These are phyloP conservation scores for Geosmithia morbida DNA, from an alignment of 2,329 filamentous ascomycete species.

Conservation along the genomic window DNA sequence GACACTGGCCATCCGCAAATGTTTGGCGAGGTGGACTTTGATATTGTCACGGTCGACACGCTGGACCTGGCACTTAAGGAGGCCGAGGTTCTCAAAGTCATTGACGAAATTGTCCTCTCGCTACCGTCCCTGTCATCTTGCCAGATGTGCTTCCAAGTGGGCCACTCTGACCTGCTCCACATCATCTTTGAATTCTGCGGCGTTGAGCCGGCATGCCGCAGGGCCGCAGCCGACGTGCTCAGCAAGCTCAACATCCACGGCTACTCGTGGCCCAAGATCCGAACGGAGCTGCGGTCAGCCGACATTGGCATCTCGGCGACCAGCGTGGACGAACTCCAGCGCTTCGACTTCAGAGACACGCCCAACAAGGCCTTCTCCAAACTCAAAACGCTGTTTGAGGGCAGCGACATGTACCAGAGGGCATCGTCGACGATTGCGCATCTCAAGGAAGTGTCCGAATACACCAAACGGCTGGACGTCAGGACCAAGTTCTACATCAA, in stretches of 20 bases:
- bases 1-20: constrained; percentile 70
- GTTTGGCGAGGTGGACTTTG: constrained; percentile 87
- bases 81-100: constrained; percentile 82
- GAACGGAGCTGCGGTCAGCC: constrained; percentile 68
- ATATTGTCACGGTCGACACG: constrained; percentile 75
- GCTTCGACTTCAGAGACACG: constrained; percentile 73
- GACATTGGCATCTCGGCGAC: constrained; percentile 73
- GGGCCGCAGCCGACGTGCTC: constrained; percentile 65
- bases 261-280: constrained; percentile 71
- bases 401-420: constrained; percentile 55
- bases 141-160: constrained; percentile 79
- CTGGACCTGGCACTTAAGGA: constrained; percentile 79
- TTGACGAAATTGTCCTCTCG: constrained; percentile 75
- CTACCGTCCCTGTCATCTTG: constrained; percentile 61
- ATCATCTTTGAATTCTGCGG: constrained; percentile 84
- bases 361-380: constrained; percentile 42
- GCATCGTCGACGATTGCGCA: constrained; percentile 66
- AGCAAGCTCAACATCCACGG: constrained; percentile 77
- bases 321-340: constrained; percentile 75
- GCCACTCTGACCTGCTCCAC: constrained; percentile 75
- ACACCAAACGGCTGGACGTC: constrained; percentile 62
- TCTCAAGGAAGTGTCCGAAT: constrained; percentile 62
- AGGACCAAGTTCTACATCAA: constrained; percentile 69
- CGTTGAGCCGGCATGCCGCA: constrained; percentile 53
- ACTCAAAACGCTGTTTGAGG: constrained; percentile 45